Base-by-base conservation (phyloP, 495 filamentous ascomycete species). In the Sabuloglossum arenarium region DNA sequence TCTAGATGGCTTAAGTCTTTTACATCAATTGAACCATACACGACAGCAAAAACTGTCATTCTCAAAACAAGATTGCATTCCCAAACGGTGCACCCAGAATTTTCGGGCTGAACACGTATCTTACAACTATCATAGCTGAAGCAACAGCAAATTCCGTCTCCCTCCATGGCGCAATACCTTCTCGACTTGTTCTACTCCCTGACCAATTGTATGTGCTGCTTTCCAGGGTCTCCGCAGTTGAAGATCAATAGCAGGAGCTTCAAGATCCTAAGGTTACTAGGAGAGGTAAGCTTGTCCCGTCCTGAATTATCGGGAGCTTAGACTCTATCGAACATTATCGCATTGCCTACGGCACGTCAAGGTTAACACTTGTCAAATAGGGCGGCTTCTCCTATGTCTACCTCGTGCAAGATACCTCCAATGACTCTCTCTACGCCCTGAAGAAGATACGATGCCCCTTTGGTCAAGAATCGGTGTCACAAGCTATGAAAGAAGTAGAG, bases 391-490 rank as follows among this genome's bases (percentile, higher is more conserved):
- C 85, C 61, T 97, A 97, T 67, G 91, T 98, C 58, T 98, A 98
- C 70, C 85, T 98, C 55, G 91, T 98, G 30, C 85, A 96, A 76
- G 87, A 93, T 64, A 89, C 82, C 45, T 71, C 75, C 30, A 82
- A 77, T 52, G 81, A 84, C 24, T 78, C 86, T 58, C 76, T 96
- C 42, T 94, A 89, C 70, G 91, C 91, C 6, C 78, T 98, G 31
- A 98, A 98, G 70, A 97, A 97, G 72, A 98, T 98, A 65, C 81
- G 90, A 61, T 98, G 87, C 71, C 91, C 91, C 14, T 96, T 98
- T 65, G 91, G 91, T 60, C 82, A 89, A 67, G 91, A 98, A 72
- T 94, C 87, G 34, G 91, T 98, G 59, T 78, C 85, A 32, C 86
- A 85, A 65, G 91, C 91, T 16, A 79, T 98, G 72, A 88, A 89